phyloP scores from a whole-genome alignment of 73 alveolate species.

The Loxodes magnus region DNA sequence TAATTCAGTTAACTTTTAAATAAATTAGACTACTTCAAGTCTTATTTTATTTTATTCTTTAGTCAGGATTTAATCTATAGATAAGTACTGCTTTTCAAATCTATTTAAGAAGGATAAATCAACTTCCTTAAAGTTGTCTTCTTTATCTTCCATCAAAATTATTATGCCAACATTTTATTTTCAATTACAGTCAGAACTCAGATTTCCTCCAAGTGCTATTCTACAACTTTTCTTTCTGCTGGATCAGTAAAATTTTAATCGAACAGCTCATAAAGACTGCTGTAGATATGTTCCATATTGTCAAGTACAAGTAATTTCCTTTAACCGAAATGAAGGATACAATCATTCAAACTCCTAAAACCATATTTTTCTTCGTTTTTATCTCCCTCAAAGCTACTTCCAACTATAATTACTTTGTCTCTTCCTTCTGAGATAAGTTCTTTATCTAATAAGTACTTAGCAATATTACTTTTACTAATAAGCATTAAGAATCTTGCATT shows the following conservation, averaged over 20 bases:
- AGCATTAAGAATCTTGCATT: slow-evolving; percentile 2
- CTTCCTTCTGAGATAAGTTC: no score
- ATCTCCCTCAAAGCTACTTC: slow-evolving; percentile 7
- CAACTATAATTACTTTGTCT: slow-evolving; percentile 1
- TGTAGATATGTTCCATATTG: slow-evolving; percentile 7
- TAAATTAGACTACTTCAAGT: no score
- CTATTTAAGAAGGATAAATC: slow-evolving; percentile 8
- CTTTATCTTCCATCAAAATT: slow-evolving; percentile 1
- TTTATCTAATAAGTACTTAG: not conserved
- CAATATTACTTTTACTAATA: not conserved
- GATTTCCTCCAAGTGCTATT: slow-evolving; percentile 3
- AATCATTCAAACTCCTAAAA: not conserved
- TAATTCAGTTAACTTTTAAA: no score
- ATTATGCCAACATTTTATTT: not conserved
- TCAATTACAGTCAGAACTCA: slow-evolving; percentile 3
- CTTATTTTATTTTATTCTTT: not conserved
- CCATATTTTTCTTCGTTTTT: not conserved
- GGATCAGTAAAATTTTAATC: not conserved
- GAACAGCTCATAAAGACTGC: slow-evolving; percentile 13
- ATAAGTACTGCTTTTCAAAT: slow-evolving; percentile 8
- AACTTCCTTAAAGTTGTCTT: not conserved
- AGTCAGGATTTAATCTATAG: not conserved
- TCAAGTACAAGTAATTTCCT: not conserved
- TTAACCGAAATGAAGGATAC: slow-evolving; percentile 3
- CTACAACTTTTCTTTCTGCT: slow-evolving; percentile 7